These are phyloP conservation scores for Auricularia sp. DNA, from an alignment of 768 basidiomycete species.

Conservation along the genomic window DNA sequence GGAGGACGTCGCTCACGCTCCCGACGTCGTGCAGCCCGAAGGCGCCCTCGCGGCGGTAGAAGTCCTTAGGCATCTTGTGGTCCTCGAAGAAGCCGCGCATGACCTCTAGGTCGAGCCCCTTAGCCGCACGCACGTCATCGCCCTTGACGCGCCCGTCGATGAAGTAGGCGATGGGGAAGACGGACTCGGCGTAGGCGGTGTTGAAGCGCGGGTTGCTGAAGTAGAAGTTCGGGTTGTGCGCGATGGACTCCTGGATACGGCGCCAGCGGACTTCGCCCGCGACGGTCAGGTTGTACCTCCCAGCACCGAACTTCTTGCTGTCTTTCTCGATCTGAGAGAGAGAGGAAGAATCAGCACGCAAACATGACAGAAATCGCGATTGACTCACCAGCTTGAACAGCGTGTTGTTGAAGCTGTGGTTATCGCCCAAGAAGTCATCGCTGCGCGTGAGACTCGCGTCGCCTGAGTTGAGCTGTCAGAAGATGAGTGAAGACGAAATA, in stretches of 20 bases:
- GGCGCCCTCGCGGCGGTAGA: neutral
- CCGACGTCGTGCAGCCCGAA: neutral
- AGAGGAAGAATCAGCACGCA: neutral
- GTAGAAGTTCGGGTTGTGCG: slow-evolving; percentile 5
- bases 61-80: slow-evolving; percentile 2
- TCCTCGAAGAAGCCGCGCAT: slow-evolving; percentile 2
- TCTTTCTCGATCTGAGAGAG: neutral
- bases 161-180: slow-evolving; percentile 6
- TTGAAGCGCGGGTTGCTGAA: slow-evolving; percentile 2
- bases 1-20: neutral
- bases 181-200: slow-evolving; percentile 4
- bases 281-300: neutral
- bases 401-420: slow-evolving; percentile 3
- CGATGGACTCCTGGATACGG: slow-evolving; percentile 3
- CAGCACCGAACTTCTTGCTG: neutral
- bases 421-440: slow-evolving; percentile 8
- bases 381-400: slow-evolving; percentile 3
- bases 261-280: slow-evolving; percentile 4
- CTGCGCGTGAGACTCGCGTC: slow-evolving; percentile 5
- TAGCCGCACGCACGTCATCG: neutral
- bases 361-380: neutral
- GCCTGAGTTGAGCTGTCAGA: neutral
- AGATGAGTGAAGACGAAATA: neutral
- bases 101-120: slow-evolving; percentile 3
- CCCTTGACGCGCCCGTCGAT: neutral